These are phyloP conservation scores for Mucor circinelloides DNA, from an alignment of 371 early-diverging fungal species.

Conservation along the genomic window DNA sequence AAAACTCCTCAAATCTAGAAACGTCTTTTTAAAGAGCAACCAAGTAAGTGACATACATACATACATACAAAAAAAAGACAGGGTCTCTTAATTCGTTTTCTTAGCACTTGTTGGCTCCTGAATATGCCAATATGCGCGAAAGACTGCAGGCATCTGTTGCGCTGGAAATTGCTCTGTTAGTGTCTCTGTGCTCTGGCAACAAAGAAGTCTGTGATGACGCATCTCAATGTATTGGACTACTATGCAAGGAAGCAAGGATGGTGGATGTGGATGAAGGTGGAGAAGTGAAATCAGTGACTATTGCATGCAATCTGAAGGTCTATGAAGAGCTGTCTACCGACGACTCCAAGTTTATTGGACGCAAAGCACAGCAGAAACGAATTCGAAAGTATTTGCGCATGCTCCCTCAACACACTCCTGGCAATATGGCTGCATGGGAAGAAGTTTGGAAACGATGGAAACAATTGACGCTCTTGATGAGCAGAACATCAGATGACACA, in stretches of 20 bases:
- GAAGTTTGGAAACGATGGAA: slow-evolving; percentile 87
- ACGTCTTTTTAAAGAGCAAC: slow-evolving; percentile 61
- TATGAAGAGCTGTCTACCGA: slow-evolving; percentile 69
- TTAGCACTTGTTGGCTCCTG: slow-evolving; percentile 22
- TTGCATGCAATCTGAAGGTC: slow-evolving; percentile 67
- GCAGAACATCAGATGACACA: slow-evolving; percentile 41
- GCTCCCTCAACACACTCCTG: slow-evolving; percentile 69
- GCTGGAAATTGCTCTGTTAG: slow-evolving; percentile 75
- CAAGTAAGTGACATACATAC: slow-evolving; percentile 28
- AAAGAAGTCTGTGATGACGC: slow-evolving; percentile 69
- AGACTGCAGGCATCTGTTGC: slow-evolving; percentile 71
- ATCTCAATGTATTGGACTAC: slow-evolving; percentile 56
- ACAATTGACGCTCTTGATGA: slow-evolving; percentile 51
- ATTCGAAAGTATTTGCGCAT: slow-evolving; percentile 72
- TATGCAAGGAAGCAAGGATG: slow-evolving; percentile 63
- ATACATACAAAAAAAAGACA: no score
- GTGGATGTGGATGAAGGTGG: slow-evolving; percentile 61
- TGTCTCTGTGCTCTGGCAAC: slow-evolving; percentile 73
- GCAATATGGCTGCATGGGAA: slow-evolving; percentile 85
- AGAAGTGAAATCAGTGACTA: slow-evolving; percentile 53
- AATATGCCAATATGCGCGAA: slow-evolving; percentile 64
- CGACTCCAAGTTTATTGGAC: slow-evolving; percentile 61
- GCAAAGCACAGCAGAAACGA: slow-evolving; percentile 78
- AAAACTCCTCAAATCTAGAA: slow-evolving; percentile 64
- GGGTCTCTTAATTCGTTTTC: not conserved